A percentile compares a stretch with the other conserved stretches of the same genome.
Evolutionary conservation across 2,329 filamentous ascomycete genomes (phyloP).

Genomic region (Arthrobotrys sphaeroides): DNA sequence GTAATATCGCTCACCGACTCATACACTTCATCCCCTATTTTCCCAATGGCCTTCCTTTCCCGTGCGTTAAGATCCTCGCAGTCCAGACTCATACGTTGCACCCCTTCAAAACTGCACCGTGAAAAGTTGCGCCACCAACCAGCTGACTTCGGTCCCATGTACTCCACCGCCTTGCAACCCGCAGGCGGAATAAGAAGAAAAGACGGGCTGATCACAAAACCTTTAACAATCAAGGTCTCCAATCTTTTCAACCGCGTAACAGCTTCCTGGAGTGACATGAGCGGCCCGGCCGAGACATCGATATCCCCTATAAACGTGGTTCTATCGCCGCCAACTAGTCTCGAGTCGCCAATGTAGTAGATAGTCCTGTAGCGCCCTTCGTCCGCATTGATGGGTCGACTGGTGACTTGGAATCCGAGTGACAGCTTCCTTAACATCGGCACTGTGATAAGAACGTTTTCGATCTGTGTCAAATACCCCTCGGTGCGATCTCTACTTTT

Average conservation of each 20-base stretch:
- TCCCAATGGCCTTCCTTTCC: not conserved
- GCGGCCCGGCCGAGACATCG: not conserved
- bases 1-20: not conserved
- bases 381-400: too few species aligned
- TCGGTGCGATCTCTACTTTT: too few species aligned
- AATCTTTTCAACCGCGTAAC: not conserved
- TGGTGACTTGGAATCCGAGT: too few species aligned
- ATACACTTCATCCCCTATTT: not conserved
- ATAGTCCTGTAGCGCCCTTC: too few species aligned
- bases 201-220: not conserved
- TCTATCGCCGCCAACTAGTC: too few species aligned
- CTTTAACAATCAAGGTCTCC: not conserved
- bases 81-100: not conserved
- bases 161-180: not conserved
- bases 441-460: too few species aligned
- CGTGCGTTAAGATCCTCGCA: not conserved
- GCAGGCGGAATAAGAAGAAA: conserved; percentile 2
- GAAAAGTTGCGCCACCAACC: conserved; percentile 5
- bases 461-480: too few species aligned
- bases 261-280: not conserved
- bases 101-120: not conserved
- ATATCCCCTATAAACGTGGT: too few species aligned
- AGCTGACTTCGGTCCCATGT: not conserved
- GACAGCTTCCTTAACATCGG: too few species aligned
- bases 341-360: too few species aligned